Evolutionary conservation across 148 eudicot genomes (phyloP).

Genomic region (Beta vulgaris): DNA sequence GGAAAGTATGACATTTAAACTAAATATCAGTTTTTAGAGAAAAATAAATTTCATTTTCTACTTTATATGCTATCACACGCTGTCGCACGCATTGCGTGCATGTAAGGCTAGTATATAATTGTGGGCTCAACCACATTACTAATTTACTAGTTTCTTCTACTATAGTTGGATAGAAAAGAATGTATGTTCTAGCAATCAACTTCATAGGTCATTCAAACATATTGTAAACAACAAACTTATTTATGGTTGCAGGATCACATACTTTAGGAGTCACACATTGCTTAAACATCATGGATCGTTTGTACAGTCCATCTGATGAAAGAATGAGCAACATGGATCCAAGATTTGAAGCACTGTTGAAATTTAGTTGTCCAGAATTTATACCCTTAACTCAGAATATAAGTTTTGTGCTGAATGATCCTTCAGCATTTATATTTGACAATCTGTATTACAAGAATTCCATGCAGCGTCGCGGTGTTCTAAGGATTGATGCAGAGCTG

Average conservation of each 20-base stretch:
- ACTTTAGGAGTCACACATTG: conserved; percentile 37
- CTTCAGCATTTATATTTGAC: conserved; percentile 25
- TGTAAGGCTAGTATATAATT: too few species aligned
- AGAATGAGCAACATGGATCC: conserved; percentile 15
- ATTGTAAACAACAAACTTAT: conserved; percentile 8
- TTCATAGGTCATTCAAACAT: not conserved
- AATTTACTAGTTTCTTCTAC: too few species aligned
- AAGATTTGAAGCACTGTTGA: conserved; percentile 18
- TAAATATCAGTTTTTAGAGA: too few species aligned
- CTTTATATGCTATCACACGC: too few species aligned
- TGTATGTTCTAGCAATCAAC: not conserved
- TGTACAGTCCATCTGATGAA: conserved; percentile 17
- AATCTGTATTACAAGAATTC: conserved; percentile 31
- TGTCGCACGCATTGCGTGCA: too few species aligned
- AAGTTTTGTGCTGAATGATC: conserved; percentile 34
- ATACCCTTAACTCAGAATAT: conserved; percentile 16
- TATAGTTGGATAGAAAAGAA: not conserved
- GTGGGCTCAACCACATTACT: too few species aligned
- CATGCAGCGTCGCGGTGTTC: conserved; percentile 27
- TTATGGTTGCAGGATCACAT: conserved; percentile 31
- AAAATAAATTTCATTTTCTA: too few species aligned
- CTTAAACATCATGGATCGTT: conserved; percentile 27
- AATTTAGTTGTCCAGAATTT: conserved; percentile 25
- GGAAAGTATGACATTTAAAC: too few species aligned
- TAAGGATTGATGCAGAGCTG: conserved; percentile 31